Evolutionary conservation across 75 land plant genomes (phyloP), one percentile per base, ranked within the genome.

Genomic region (Pinus taeda): DNA sequence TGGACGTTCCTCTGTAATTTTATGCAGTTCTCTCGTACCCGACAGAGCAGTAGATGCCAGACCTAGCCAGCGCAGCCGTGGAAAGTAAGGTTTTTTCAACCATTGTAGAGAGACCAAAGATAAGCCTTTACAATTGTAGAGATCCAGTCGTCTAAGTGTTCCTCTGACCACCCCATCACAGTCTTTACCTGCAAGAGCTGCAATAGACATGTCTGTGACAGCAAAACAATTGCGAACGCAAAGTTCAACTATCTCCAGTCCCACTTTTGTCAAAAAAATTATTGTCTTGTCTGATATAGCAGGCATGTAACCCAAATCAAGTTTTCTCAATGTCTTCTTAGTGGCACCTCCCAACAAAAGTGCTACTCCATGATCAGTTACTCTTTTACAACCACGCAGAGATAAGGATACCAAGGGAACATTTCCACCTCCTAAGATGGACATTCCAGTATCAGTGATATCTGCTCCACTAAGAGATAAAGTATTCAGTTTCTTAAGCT

Each of bases 61-160:
- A 17, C 96, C 96, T 30, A 93, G 71, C 96, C 94, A 91, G 21
- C 79, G 75, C 63, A 93, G 60, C 21, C 85, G 85, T 29, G 74
- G 79, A 75, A 92, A 93, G 30, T 53, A 84, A 76, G 90, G 89
- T 61, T 79, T 77, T 63, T 72, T 80, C 49, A 93, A 59, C 76
- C 74, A 80, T 26, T 62, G 67, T 53, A 84, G 59, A 3, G 81
- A 39, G 36, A 69, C 78, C 59, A 30, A 49, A 55, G 88, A 78
- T 22, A 93, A 75, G 3, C 87, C 76, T 33, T 11, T 63, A 62
- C 94, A 92, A 26, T 85, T 78, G 77, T 57, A 90, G 33, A 93
- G 77, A 86, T 93, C 96, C 4, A 93, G 90, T 76, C 71, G 77
- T 36, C 84, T 83, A 73, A 93, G 84, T 24, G 77, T 53, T 57